A percentile compares a stretch with the other conserved stretches of the same genome.
These are phyloP conservation scores for Collybia nuda DNA, from an alignment of 768 basidiomycete genomes.

Conservation along the genomic window DNA sequence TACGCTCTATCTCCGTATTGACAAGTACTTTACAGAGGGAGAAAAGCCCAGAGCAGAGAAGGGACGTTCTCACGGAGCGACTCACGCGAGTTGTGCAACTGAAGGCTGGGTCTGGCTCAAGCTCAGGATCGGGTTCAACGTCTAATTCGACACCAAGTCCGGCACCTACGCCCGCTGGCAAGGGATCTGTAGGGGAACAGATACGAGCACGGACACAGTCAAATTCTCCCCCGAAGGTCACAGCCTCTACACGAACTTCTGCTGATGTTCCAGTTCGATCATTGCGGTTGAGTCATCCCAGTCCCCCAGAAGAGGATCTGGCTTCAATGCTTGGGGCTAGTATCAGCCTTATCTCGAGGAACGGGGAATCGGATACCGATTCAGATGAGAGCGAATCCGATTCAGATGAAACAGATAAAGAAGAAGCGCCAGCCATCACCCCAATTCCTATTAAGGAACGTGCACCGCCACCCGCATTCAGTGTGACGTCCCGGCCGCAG, in stretches of 20 bases:
- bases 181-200: neutral
- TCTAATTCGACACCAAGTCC: slow-evolving; percentile 4
- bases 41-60: slow-evolving; percentile 15
- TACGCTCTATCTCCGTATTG: slow-evolving; percentile 7
- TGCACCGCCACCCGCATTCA: slow-evolving; percentile 55
- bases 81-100: slow-evolving; percentile 38
- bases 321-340: slow-evolving; percentile 41
- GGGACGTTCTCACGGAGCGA: slow-evolving; percentile 33
- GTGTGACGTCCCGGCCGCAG: slow-evolving; percentile 60
- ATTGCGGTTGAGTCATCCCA: slow-evolving; percentile 12
- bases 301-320: slow-evolving; percentile 40
- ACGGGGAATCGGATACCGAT: slow-evolving; percentile 28
- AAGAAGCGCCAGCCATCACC: slow-evolving; percentile 33
- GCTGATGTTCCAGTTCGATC: neutral
- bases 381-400: slow-evolving; percentile 24
- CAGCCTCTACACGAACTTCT: neutral
- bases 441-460: slow-evolving; percentile 63
- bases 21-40: neutral
- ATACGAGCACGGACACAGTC: neutral
- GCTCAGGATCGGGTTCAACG: neutral
- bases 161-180: neutral
- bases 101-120: slow-evolving; percentile 3
- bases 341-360: slow-evolving; percentile 38
- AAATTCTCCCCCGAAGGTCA: neutral
- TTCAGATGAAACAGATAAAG: slow-evolving; percentile 9